A percentile compares a stretch with the other conserved stretches of the same genome.
Conservation (phyloP, 2,329 filamentous ascomycete species). For the Trichoderma citrinoviride region DNA sequence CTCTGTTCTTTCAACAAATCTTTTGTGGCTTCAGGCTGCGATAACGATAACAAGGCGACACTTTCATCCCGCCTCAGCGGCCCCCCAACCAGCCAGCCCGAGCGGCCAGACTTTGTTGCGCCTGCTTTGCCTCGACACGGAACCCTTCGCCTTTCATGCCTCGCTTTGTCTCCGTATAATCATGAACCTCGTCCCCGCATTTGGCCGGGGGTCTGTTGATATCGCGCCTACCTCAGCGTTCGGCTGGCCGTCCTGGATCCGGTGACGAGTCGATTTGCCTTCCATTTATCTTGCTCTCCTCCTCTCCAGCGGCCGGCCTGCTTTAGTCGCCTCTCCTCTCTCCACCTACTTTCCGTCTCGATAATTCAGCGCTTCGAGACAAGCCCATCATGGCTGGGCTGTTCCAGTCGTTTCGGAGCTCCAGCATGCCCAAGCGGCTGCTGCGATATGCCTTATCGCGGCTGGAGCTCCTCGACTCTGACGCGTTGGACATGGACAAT, state of each 20-base stretch:
- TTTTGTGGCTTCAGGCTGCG: neutral
- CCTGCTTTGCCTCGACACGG: neutral
- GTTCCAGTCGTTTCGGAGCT: slow-evolving; percentile 61
- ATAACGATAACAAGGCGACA: too few species aligned
- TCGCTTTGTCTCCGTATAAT: slow-evolving; percentile 19
- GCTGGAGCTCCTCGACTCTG: slow-evolving; percentile 82
- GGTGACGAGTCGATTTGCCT: slow-evolving; percentile 17
- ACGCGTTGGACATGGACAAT: slow-evolving; percentile 80
- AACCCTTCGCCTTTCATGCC: slow-evolving; percentile 19
- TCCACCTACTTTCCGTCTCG: neutral
- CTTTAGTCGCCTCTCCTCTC: neutral
- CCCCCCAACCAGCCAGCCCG: neutral
- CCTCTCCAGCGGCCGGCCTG: neutral
- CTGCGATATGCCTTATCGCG: slow-evolving; percentile 81
- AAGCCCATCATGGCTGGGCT: slow-evolving; percentile 63
- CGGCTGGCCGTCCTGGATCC: slow-evolving; percentile 12
- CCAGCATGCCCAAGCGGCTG: slow-evolving; percentile 84
- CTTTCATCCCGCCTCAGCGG: neutral
- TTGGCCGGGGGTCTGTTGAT: slow-evolving; percentile 30
- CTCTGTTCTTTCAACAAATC: neutral
- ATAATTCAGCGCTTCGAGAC: neutral
- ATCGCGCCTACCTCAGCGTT: slow-evolving; percentile 25
- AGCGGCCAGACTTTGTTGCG: neutral
- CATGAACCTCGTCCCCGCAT: slow-evolving; percentile 31
- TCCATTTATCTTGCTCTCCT: neutral